Conservation (phyloP, 257 asterid species). For the Leptodermis oblonga region DNA sequence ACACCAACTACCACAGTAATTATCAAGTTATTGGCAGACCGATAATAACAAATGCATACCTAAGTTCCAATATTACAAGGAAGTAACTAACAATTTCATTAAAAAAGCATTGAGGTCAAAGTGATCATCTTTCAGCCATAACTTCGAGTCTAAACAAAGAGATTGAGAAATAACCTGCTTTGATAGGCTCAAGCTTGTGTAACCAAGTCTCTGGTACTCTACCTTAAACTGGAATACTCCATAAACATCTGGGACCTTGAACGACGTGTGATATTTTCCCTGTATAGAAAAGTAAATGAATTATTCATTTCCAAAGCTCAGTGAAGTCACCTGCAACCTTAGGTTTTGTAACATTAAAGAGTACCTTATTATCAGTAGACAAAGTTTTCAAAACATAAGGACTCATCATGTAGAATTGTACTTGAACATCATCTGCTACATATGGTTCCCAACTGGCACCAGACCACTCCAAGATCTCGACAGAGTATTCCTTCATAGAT, state of each 20-base stretch:
- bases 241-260: constrained; percentile 89
- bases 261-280: constrained; percentile 68
- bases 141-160: constrained; percentile 7
- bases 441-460: constrained; percentile 77
- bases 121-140: background rate
- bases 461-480: constrained; percentile 76
- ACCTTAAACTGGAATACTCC: constrained; percentile 93
- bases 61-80: background rate
- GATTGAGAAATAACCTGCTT: constrained; percentile 51
- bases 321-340: background rate
- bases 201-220: constrained; percentile 75
- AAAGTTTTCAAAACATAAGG: constrained; percentile 84
- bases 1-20: background rate
- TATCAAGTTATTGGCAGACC: background rate
- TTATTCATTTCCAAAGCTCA: background rate
- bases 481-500: constrained; percentile 52
- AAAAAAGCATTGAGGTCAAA: background rate
- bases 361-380: constrained; percentile 70
- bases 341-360: background rate
- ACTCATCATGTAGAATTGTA: constrained; percentile 93
- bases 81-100: background rate
- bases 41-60: background rate
- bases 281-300: constrained; percentile 22
- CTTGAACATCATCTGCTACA: constrained; percentile 74
- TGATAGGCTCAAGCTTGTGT: constrained; percentile 58